Evolutionary conservation across 2,329 filamentous ascomycete genomes (phyloP), one percentile per base, ranked within the genome.

Genomic region (Cladosporium sp.): DNA sequence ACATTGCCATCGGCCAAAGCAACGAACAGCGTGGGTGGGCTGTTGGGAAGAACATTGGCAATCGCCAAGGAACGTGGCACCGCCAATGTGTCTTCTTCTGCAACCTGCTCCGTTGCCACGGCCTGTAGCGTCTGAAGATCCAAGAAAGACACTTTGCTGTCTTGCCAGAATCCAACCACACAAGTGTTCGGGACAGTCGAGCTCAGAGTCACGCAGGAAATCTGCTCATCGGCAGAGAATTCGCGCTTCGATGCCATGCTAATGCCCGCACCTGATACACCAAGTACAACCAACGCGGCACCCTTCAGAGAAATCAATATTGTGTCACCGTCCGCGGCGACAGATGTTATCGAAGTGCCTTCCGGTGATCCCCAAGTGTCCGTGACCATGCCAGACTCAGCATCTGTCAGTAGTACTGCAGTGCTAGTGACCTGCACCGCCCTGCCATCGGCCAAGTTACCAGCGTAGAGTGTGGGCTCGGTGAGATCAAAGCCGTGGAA

Each of bases 81-180:
- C 0, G 90, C 91, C 7, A 88, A 83, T 43, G 85, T 86, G 59
- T 92, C 87, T 0, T 80, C 78, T 37, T 80, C 78, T 28, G 67
- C 65, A 0, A 73, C 75, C 2, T 79, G 78, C 68, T 88, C 87
- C 2, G 84, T 86, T 51, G 86, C 83, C 0, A 91, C 74, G 1
- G 86, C 82, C 34, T 86, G 75, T 2, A 97, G 77, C 1, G 84
- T 85, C 17, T 81, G 73, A 20, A 96, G 72, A 60, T 87, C 82
- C 45, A 96, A 78, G 36, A 97, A 79, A 0, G 89, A 88, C 25
- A 97, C 82, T 11, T 84, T 84, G 5, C 90, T 89, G n/a, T 87
- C 87, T 62, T 89, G 86, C 85, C 93, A 97, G 74, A 95, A 94
- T 1, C 92, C 92, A 15, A 94, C 82, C 28, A 96, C 87, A 58